Base-by-base conservation (phyloP, 1,139 yeast genomes). In the Saccharomycopsis hybrid region DNA sequence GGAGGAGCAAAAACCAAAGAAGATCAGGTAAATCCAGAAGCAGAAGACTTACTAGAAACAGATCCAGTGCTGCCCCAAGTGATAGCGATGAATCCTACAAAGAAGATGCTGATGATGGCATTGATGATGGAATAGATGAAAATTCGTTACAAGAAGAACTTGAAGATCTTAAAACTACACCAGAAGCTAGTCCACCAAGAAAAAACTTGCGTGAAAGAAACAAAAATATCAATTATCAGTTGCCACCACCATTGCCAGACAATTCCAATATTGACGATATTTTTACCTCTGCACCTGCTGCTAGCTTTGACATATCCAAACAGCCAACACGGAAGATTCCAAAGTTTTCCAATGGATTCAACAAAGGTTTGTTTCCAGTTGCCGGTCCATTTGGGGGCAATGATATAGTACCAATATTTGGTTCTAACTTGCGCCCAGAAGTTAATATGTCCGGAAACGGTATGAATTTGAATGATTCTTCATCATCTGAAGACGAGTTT, bases 381-480 rank as follows among this genome's bases (percentile, higher is more conserved):
- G 87, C 89, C n/a, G 96, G 97, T 0, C 96, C 97, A 2, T 92
- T 92, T 70, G 96, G 96, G 29, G 97, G 97, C 32, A 82, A 89
- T 56, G 96, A 88, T 62, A 87, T 84, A 1, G 73, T 81, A 2
- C 81, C 95, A 0, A 71, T 86, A 39, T 84, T 85, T 63, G 90
- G 90, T 1, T 77, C 77, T 49, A 80, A 81, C 58, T 71, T 79
- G 9, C 41, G 35, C 1, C 81, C 83, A 7, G 62, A 60, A 41
- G 62, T 60, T 44, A 56, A 56, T 32, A 55, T 56, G 2, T 73
- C 76, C 0, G 73, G 74, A 1, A 46, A 33, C 36, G 5, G 39
- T 7, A 65, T 31, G 62, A 48, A 38, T 25, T 33, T 41, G 18
- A 42, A 29, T 52, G 85, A 80, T 60, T 81, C 88, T 0, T 92